Conservation (phyloP, 1,139 yeast genomes). For the Kodamaea suecica region DNA sequence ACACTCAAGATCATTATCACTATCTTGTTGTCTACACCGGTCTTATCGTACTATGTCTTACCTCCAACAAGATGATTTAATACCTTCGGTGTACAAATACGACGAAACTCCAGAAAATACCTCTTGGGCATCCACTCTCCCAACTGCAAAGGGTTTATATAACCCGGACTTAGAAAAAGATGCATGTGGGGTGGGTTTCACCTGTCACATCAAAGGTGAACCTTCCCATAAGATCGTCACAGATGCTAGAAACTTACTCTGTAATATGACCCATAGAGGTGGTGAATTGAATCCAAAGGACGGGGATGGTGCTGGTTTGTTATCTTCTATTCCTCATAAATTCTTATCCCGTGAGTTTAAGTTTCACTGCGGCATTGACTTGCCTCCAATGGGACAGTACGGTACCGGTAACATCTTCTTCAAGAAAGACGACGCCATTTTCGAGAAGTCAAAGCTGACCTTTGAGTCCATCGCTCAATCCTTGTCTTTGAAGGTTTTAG, state of each 20-base stretch:
- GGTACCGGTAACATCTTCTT: slow-evolving; percentile 94
- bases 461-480: slow-evolving; percentile 78
- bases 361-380: slow-evolving; percentile 53
- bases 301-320: slow-evolving; percentile 99
- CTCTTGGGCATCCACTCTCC: slow-evolving; percentile 91
- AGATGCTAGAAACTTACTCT: slow-evolving; percentile 81
- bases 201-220: slow-evolving; percentile 87
- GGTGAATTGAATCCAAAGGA: slow-evolving; percentile 96
- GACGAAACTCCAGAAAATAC: slow-evolving; percentile 75
- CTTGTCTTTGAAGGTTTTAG: slow-evolving; percentile 78
- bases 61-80: slow-evolving; percentile 40
- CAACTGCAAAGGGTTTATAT: slow-evolving; percentile 84
- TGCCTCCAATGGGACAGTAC: slow-evolving; percentile 81
- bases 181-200: slow-evolving; percentile 98
- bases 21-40: too few species aligned
- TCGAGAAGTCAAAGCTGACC: slow-evolving; percentile 65
- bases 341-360: slow-evolving; percentile 83
- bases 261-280: slow-evolving; percentile 99
- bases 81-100: slow-evolving; percentile 53
- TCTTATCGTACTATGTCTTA: slow-evolving; percentile 17
- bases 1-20: too few species aligned
- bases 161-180: slow-evolving; percentile 94
- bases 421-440: slow-evolving; percentile 69
- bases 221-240: slow-evolving; percentile 90
- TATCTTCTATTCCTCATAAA: slow-evolving; percentile 87